These are phyloP conservation scores for Parachaetomium inaequale DNA, from an alignment of 495 filamentous ascomycete genomes.

Conservation along the genomic window DNA sequence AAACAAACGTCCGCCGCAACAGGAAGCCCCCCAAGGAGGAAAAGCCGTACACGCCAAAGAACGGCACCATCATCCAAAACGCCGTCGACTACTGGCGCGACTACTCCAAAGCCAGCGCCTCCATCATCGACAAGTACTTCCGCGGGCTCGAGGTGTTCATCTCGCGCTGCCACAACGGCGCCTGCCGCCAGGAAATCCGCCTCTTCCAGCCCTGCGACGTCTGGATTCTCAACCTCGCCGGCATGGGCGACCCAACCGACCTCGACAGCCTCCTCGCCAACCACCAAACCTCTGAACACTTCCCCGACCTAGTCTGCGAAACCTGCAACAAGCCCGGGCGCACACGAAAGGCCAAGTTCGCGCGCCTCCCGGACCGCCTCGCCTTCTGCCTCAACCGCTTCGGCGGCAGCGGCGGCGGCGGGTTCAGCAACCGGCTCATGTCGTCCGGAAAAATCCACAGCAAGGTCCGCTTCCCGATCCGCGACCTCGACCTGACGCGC, in stretches of 20 bases:
- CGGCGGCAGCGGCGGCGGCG: neutral
- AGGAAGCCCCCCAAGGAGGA: slow-evolving; percentile 16
- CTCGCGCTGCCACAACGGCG: slow-evolving; percentile 24
- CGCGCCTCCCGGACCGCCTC: slow-evolving; percentile 36
- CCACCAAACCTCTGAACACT: slow-evolving; percentile 18
- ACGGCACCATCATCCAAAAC: slow-evolving; percentile 25
- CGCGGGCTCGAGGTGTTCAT: slow-evolving; percentile 33
- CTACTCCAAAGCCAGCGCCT: slow-evolving; percentile 24
- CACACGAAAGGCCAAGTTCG: slow-evolving; percentile 30
- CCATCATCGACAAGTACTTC: slow-evolving; percentile 40
- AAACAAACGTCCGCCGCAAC: slow-evolving; percentile 38
- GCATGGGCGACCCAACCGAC: slow-evolving; percentile 17
- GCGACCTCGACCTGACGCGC: slow-evolving; percentile 36
- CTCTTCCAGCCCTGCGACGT: slow-evolving; percentile 26
- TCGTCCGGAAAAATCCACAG: slow-evolving; percentile 25
- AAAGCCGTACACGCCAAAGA: slow-evolving; percentile 20
- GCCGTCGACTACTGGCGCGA: slow-evolving; percentile 32
- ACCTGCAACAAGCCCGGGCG: slow-evolving; percentile 30
- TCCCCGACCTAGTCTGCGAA: slow-evolving; percentile 29
- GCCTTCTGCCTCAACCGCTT: slow-evolving; percentile 34
- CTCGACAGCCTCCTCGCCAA: slow-evolving; percentile 23
- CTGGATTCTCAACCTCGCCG: slow-evolving; percentile 22
- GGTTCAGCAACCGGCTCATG: slow-evolving; percentile 6
- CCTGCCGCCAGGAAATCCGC: slow-evolving; percentile 26
- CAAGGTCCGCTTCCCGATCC: slow-evolving; percentile 36